Evolutionary conservation across 768 basidiomycete species (phyloP), one percentile per base, ranked within the genome.

Genomic region (Erythrobasidium yunnanense): DNA sequence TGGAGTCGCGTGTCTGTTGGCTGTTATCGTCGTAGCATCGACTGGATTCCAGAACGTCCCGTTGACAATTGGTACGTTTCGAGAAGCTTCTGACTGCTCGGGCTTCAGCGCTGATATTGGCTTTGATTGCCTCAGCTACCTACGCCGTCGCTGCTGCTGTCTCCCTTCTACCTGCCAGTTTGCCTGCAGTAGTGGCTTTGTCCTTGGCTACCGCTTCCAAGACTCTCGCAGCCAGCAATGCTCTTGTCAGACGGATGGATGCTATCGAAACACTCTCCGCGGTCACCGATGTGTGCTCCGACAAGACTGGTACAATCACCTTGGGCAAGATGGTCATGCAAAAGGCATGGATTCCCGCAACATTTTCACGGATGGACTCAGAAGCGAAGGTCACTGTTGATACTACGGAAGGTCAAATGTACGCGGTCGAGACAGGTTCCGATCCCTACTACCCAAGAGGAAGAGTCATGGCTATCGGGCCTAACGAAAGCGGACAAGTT

Each of bases 171-270:
- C 77, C 75, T 47, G 77, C 77, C 46, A 29, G 42, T 20, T n/a
- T 66, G 1, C 38, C 56, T 27, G 50, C 23, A 6, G 50, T 56
- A 22, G 55, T 57, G 17, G 27, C 27, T 8, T 13, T 57, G 0
- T 17, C 82, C 0, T 72, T 84, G 51, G 81, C 83, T 32, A 80
- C 80, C 17, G 79, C 78, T 1, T 76, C 76, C 7, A 77, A 78
- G 23, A 81, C 81, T 56, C 80, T 83, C 73, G 80, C 80, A 3
- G 75, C 76, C 52, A 75, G 80, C 35, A 78, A 79, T 62, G 78
- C 78, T 18, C 69, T 79, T 25, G 77, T 78, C 30, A 71, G 78
- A 45, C 63, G 75, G 11, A 75, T 77, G 75, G 76, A 77, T 63
- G 77, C 72, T 8, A 76, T 78, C 67, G 78, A 79, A 62, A 76